Evolutionary conservation across 192 early-diverging fungal species (phyloP).

Genomic region (Phycomyces blakesleeanus): DNA sequence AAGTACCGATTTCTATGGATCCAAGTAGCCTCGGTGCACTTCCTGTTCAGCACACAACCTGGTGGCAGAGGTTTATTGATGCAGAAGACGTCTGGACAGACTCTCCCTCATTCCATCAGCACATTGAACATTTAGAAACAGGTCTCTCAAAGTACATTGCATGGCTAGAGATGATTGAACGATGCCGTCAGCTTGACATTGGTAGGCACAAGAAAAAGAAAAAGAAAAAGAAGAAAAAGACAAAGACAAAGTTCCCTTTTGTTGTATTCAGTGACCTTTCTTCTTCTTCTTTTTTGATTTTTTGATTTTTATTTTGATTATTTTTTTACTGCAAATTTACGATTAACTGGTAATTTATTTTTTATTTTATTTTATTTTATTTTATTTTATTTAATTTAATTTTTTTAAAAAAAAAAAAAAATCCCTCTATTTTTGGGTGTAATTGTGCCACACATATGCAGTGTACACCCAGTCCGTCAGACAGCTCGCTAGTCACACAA

Average conservation of each 20-base stretch:
- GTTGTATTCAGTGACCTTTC: background rate
- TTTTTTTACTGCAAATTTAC: too few species aligned
- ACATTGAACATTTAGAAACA: slow-evolving; percentile 9
- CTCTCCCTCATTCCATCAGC: slow-evolving; percentile 11
- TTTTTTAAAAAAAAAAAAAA: too few species aligned
- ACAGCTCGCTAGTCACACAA: background rate
- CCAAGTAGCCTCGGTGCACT: background rate
- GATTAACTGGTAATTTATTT: too few species aligned
- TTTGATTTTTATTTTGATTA: background rate
- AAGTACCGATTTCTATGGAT: background rate
- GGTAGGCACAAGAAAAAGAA: background rate
- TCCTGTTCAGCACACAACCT: background rate
- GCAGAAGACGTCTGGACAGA: slow-evolving; percentile 20
- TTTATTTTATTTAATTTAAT: too few species aligned
- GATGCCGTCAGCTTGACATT: slow-evolving; percentile 18
- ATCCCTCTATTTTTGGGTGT: too few species aligned
- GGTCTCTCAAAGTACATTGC: slow-evolving; percentile 9
- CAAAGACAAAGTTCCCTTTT: background rate
- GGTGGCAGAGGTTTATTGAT: background rate
- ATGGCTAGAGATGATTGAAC: slow-evolving; percentile 20
- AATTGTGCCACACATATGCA: background rate
- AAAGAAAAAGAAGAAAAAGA: background rate
- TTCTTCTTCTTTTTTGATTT: background rate
- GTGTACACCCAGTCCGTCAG: background rate
- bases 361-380: too few species aligned